Evolutionary conservation across 345 rosid genomes (phyloP), one percentile per base, ranked within the genome.

Genomic region (Eucalyptus dawsonii): DNA sequence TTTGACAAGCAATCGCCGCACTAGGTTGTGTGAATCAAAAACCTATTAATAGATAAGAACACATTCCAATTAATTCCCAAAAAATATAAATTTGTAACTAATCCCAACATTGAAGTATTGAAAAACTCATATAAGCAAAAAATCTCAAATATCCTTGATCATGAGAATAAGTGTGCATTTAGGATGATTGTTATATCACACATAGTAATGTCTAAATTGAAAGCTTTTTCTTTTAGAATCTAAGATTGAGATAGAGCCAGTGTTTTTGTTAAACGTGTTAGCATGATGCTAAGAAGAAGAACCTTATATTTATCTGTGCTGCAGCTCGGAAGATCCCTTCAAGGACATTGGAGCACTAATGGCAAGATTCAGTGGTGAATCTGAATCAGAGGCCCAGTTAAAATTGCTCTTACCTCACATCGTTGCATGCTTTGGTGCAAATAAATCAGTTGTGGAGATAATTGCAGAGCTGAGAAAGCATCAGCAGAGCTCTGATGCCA

Each of bases 351-450:
- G 90, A 86, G 92, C 91, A 91, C 91, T 94, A 89, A 42, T 97
- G 90, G 93, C 93, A 87, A 92, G 95, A 85, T 92, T 94, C 93
- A 92, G 95, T 88, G 91, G 92, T 86, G 91, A 90, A 85, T 96
- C 97, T 21, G 98, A 95, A 86, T 91, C 96, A 86, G 98, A 94
- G 89, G 88, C 97, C 87, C 93, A 90, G 86, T 91, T 97, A 88
- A 94, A 97, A 90, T 85, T 67, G 87, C 93, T 96, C 91, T 92
- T 97, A 90, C 99, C 99, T 88, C 96, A 93, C 81, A 97, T 97
- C 80, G 88, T 93, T 31, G 89, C 97, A 62, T 92, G 96, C 72
- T 97, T 97, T 88, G 88, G 95, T 89, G 90, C 91, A 72, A 93
- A 88, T 87, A 97, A 93, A 86, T 93, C 97, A 34, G 95, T 96